These are phyloP conservation scores for Daldinia bambusicola DNA, from an alignment of 495 filamentous ascomycete species.

Conservation along the genomic window DNA sequence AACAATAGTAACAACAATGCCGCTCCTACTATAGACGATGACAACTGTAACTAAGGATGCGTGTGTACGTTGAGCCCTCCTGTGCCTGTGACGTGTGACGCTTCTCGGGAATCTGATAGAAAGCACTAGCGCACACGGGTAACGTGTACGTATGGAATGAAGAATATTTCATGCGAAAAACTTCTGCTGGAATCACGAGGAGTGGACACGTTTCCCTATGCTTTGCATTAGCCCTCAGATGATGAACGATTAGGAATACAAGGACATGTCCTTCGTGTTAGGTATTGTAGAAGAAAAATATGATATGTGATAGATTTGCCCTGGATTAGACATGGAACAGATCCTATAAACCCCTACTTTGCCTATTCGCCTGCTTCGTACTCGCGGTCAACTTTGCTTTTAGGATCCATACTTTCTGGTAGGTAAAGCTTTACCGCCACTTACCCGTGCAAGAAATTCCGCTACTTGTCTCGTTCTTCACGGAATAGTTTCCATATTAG, in stretches of 20 bases:
- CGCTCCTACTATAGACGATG: constrained; percentile 15
- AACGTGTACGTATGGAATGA: constrained; percentile 36
- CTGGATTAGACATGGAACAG: neutral
- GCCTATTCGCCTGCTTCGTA: no score
- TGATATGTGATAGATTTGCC: neutral
- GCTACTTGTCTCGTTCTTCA: neutral
- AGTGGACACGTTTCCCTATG: neutral
- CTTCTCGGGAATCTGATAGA: constrained; percentile 19
- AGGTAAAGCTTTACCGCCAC: neutral
- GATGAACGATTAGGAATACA: neutral
- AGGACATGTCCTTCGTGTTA: no score
- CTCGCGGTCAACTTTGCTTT: neutral
- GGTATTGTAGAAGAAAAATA: neutral
- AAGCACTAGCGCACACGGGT: constrained; percentile 25
- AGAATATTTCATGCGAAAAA: constrained; percentile 28
- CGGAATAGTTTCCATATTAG: no score
- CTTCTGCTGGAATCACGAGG: neutral
- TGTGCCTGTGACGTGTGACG: neutral
- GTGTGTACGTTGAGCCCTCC: neutral
- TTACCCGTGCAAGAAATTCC: neutral
- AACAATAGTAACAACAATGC: constrained; percentile 16
- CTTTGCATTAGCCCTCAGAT: neutral
- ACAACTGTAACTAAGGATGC: constrained; percentile 31
- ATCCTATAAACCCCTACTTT: neutral
- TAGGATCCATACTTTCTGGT: neutral